Conservation (phyloP, 2,329 filamentous ascomycete species). For the Fusarium newnesense region DNA sequence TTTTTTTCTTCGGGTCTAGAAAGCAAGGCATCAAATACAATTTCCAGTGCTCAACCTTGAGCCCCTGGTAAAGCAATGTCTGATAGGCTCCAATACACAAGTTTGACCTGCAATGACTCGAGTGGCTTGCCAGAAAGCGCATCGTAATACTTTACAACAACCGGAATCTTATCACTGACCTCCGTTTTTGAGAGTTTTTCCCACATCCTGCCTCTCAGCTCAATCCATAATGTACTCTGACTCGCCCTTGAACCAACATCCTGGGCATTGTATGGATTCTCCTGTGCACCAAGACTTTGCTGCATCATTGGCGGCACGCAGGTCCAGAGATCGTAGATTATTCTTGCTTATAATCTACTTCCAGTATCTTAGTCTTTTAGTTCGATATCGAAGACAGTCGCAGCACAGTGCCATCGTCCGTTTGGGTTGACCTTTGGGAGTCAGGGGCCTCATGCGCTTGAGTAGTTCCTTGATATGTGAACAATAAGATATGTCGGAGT, state of each 20-base stretch:
- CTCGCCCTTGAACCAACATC: neutral
- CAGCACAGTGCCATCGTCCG: neutral
- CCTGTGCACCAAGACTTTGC: neutral
- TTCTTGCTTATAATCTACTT: neutral
- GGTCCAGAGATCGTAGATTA: neutral
- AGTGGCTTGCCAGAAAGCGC: neutral
- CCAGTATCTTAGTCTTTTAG: neutral
- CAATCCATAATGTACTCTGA: neutral
- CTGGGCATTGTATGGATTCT: neutral
- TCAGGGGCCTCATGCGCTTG: neutral
- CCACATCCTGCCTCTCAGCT: neutral
- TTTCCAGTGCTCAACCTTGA: neutral
- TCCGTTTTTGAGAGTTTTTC: neutral
- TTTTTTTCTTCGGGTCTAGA: neutral
- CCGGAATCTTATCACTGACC: neutral
- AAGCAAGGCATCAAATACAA: neutral
- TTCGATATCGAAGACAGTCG: neutral
- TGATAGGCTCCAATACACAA: neutral
- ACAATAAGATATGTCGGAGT: neutral
- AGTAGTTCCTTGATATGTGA: neutral
- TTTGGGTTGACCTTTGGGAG: neutral
- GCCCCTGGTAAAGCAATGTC: neutral
- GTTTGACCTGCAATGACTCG: neutral
- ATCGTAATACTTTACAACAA: neutral
- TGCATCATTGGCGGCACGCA: neutral